Evolutionary conservation across 768 basidiomycete genomes (phyloP).

Genomic region (Lyophyllum atratum): DNA sequence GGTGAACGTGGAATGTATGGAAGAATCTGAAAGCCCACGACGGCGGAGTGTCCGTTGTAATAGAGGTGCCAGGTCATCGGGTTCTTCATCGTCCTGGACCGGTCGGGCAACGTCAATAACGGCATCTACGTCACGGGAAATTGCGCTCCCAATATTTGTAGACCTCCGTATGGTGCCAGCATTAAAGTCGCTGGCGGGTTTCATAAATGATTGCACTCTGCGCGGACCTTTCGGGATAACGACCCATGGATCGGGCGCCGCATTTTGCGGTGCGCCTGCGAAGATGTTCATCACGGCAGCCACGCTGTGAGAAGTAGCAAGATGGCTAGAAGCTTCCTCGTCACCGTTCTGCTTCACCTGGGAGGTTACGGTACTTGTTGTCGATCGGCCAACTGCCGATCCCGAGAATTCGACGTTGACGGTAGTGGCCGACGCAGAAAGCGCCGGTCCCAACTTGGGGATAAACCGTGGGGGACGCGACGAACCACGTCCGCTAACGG

Average conservation of each 20-base stretch:
- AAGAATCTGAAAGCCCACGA: slow-evolving; percentile 89
- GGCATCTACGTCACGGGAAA: slow-evolving; percentile 78
- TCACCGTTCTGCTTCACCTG: slow-evolving; percentile 15
- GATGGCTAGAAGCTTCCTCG: not conserved
- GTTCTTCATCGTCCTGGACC: slow-evolving; percentile 37
- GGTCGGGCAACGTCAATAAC: slow-evolving; percentile 60
- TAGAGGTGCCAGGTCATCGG: slow-evolving; percentile 51
- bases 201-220: slow-evolving; percentile 29
- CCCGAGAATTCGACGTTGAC: slow-evolving; percentile 97
- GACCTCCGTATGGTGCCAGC: slow-evolving; percentile 13
- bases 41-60: slow-evolving; percentile 69
- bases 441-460: slow-evolving; percentile 82
- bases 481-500: slow-evolving; percentile 21
- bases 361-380: slow-evolving; percentile 38
- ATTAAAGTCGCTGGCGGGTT: slow-evolving; percentile 14
- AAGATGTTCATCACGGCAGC: slow-evolving; percentile 82
- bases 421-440: slow-evolving; percentile 86
- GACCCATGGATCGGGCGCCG: slow-evolving; percentile 69
- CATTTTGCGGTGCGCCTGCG: slow-evolving; percentile 74
- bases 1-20: slow-evolving; percentile 84
- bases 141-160: slow-evolving; percentile 21
- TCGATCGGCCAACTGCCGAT: slow-evolving; percentile 45
- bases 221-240: slow-evolving; percentile 50
- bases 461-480: slow-evolving; percentile 47
- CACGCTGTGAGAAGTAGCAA: slow-evolving; percentile 8